These are phyloP conservation scores for Neodidymelliopsis sp. DNA, from an alignment of 2,329 filamentous ascomycete species.

Conservation along the genomic window DNA sequence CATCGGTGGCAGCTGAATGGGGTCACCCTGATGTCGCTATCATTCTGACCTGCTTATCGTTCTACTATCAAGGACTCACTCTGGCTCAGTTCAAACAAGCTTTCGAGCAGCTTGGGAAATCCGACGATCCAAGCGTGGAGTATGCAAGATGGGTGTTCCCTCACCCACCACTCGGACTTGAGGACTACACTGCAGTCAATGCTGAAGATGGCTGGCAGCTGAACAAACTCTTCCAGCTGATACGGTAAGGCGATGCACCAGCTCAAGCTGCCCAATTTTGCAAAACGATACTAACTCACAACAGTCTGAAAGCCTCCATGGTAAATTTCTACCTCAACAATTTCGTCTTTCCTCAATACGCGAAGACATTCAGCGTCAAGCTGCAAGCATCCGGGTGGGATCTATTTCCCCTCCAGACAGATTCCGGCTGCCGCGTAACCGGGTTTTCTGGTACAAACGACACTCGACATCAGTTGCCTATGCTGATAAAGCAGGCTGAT, in stretches of 20 bases:
- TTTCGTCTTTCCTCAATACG: conserved; percentile 70
- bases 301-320: conserved; percentile 54
- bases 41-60: conserved; percentile 58
- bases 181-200: conserved; percentile 66
- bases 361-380: conserved; percentile 70
- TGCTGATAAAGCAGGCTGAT: conserved; percentile 69
- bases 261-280: not conserved
- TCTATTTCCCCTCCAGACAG: conserved; percentile 43
- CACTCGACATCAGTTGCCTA: conserved; percentile 64
- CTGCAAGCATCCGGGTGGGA: conserved; percentile 74
- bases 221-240: conserved; percentile 46
- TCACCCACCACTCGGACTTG: conserved; percentile 52
- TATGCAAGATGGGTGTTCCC: conserved; percentile 65
- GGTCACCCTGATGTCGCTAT: conserved; percentile 69
- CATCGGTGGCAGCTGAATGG: conserved; percentile 69
- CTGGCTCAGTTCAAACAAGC: conserved; percentile 59
- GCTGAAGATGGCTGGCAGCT: conserved; percentile 63
- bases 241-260: conserved; percentile 17
- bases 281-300: not conserved
- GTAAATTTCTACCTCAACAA: conserved; percentile 72
- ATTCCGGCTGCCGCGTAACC: conserved; percentile 57
- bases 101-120: conserved; percentile 61
- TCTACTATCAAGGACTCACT: conserved; percentile 68
- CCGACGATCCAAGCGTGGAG: conserved; percentile 63
- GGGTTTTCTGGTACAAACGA: conserved; percentile 79